Base-by-base conservation (phyloP, 2,329 filamentous ascomycete species). In the Rhytidhysteron rufulum region DNA sequence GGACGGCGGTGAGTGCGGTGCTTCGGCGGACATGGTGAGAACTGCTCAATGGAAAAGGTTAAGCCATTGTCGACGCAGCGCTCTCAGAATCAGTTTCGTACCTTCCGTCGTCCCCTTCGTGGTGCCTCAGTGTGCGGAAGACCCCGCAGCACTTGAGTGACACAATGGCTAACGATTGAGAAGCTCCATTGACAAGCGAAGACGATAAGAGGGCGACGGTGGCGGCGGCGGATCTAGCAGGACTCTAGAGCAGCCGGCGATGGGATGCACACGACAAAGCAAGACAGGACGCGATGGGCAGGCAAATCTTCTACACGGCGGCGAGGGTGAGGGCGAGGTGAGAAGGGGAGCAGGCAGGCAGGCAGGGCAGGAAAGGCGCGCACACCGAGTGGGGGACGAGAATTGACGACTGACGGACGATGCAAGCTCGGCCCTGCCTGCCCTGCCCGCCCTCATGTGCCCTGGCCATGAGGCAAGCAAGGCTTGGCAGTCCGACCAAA, bases 111-210 rank as follows among this genome's bases (percentile, higher is more conserved):
- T 63, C 61, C 61, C 59, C 60, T 54, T 44, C 48, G 45, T 42
- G 45, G 57, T 55, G 61, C 57, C 60, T 62, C 61, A 63, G 62
- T 65, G 63, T 58, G 63, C 63, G 62, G 61, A 63, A 59, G 48
- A 27, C 63, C 63, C 63, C 64, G 64, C 64, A 67, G 63, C 64
- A 66, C 63, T 60, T 48, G 57, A 58, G 60, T 61, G 50, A 62
- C 57, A 61, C 60, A 53, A 57, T 57, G 51, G 54, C 60, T 67
- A 68, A 55, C 63, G 58, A 50, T 64, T 63, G 57, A 62, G 50
- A 50, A 52, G 54, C 62, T 66, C 65, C 65, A 68, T 68, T 62
- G 62, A 65, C 62, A 34, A 41, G 44, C 50, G 45, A 42, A 45
- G 15, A 44, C 40, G 39, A 38, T 31, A 39, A 18, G 36, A 25